Percentiles rank a stretch among this genome's conserved stretches.
Evolutionary conservation across 2,329 filamentous ascomycete genomes (phyloP).

Genomic region (Colletotrichum lentis): DNA sequence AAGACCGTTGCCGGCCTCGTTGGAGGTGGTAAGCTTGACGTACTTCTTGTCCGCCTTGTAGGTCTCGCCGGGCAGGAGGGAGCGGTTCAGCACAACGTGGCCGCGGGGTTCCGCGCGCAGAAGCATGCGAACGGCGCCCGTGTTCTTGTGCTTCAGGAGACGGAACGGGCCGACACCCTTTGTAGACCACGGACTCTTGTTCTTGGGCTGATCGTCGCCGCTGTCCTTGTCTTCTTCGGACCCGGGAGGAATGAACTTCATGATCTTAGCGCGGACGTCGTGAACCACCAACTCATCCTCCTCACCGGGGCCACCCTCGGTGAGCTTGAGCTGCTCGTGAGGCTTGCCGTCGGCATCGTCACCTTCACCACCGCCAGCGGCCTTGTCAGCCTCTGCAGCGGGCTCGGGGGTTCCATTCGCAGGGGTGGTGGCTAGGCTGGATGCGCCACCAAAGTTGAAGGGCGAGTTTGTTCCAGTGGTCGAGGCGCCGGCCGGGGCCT

Average conservation of each 20-base stretch:
- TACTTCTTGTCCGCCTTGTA: slow-evolving; percentile 71
- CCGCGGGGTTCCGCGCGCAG: slow-evolving; percentile 79
- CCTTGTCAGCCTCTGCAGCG: slow-evolving; percentile 51
- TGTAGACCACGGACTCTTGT: slow-evolving; percentile 70
- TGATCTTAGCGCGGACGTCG: slow-evolving; percentile 75
- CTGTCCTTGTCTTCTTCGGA: slow-evolving; percentile 58
- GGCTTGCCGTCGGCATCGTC: slow-evolving; percentile 65
- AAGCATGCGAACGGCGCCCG: slow-evolving; percentile 71
- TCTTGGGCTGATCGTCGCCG: slow-evolving; percentile 52
- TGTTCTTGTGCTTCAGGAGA: slow-evolving; percentile 76
- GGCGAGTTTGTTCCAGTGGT: slow-evolving; percentile 62
- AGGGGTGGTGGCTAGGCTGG: slow-evolving; percentile 68
- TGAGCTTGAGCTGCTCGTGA: slow-evolving; percentile 75
- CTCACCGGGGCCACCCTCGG: slow-evolving; percentile 71
- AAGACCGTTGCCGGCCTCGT: slow-evolving; percentile 65
- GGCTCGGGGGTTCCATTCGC: slow-evolving; percentile 67
- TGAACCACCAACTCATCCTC: slow-evolving; percentile 75
- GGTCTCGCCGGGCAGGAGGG: slow-evolving; percentile 65
- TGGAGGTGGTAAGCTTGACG: slow-evolving; percentile 65
- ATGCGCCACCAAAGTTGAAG: slow-evolving; percentile 65
- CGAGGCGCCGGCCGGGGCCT: slow-evolving; percentile 54
- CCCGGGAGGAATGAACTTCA: slow-evolving; percentile 64
- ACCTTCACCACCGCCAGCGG: slow-evolving; percentile 30
- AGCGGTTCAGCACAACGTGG: slow-evolving; percentile 75
- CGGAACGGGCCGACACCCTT: slow-evolving; percentile 77